Evolutionary conservation across 2,329 filamentous ascomycete genomes (phyloP), one percentile per base, ranked within the genome.

Genomic region (Diaporthe sp.): DNA sequence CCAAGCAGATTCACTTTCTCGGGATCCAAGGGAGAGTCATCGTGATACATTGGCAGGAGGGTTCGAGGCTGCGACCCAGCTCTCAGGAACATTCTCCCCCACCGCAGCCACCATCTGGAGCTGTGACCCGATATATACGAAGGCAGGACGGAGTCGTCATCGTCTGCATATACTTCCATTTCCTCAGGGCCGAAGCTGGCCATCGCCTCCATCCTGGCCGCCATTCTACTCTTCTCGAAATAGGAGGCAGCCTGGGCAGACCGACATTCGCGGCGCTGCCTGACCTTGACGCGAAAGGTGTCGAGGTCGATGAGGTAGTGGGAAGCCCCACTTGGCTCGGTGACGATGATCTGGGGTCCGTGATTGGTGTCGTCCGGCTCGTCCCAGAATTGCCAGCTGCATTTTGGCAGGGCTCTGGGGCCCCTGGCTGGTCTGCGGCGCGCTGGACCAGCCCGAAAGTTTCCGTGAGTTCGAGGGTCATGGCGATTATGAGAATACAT

Each of bases 291-390:
- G 12, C n/a, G 30, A 28, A 52, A 69, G 17, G 25, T 42, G 6
- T 74, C 75, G 3, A 28, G 68, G 1, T 60, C 68, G 10, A 74
- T 13, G n/a, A 76, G 68, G 35, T 74, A 76, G 61, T 74, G 69
- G 13, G 12, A 28, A 0, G 28, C 22, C 3, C 68, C 75, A n/a
- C 19, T 38, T 12, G 75, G 68, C 35, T 74, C 61, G 3, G 75
- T 76, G 28, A 76, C 47, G 8, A 69, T 45, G 47, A 76, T 72
- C 22, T 74, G 72, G 38, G 74, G 74, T 7, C 74, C 74, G 8
- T 38, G 54, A 19, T 74, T 76, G 33, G 54, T 54, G 6, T 55
- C 28, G n/a, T 76, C 74, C 47, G 72, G 72, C 19, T 74, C 47
- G 17, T 50, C 25, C 38, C 42, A 74, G 45, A 74, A 69, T 25